phyloP scores from a whole-genome alignment of 257 asterid genomes.

The Gentiana macrophylla region DNA sequence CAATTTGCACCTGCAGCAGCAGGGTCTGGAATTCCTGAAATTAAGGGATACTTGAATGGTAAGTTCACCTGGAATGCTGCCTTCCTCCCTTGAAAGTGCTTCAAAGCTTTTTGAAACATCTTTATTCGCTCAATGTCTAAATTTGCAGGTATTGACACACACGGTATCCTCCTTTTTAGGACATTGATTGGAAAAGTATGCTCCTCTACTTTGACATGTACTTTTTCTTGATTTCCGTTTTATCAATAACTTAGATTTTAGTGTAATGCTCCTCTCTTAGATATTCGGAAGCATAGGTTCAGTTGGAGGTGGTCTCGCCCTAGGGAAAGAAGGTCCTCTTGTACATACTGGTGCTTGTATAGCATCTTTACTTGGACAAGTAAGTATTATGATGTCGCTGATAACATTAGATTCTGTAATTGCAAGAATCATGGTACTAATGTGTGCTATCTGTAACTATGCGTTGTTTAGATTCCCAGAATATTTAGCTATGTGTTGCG shows the following conservation, averaged over 20 bases:
- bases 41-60: slow-evolving; percentile 98
- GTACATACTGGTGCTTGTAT: slow-evolving; percentile 98
- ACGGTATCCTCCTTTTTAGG: slow-evolving; percentile 89
- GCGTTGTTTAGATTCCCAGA: too few relatives aligned
- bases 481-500: too few relatives aligned
- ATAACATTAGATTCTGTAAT: background rate
- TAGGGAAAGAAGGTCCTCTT: slow-evolving; percentile 99
- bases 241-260: background rate
- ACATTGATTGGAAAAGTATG: slow-evolving; percentile 93
- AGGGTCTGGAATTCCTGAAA: slow-evolving; percentile 99
- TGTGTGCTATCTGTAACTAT: background rate
- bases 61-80: slow-evolving; percentile 1
- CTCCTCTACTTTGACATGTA: slow-evolving; percentile 9
- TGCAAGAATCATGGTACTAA: background rate
- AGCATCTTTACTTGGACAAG: slow-evolving; percentile 99
- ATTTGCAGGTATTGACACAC: slow-evolving; percentile 85
- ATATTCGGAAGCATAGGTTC: slow-evolving; percentile 99
- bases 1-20: slow-evolving; percentile 97
- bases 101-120: background rate
- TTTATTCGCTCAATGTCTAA: slow-evolving; percentile 13
- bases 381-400: slow-evolving; percentile 23
- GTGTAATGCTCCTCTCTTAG: slow-evolving; percentile 24
- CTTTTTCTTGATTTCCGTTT: slow-evolving; percentile 4
- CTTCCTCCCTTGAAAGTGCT: background rate
- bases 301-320: slow-evolving; percentile 98